phyloP scores from a whole-genome alignment of 2,329 filamentous ascomycete species.

The Curvularia spicifera region DNA sequence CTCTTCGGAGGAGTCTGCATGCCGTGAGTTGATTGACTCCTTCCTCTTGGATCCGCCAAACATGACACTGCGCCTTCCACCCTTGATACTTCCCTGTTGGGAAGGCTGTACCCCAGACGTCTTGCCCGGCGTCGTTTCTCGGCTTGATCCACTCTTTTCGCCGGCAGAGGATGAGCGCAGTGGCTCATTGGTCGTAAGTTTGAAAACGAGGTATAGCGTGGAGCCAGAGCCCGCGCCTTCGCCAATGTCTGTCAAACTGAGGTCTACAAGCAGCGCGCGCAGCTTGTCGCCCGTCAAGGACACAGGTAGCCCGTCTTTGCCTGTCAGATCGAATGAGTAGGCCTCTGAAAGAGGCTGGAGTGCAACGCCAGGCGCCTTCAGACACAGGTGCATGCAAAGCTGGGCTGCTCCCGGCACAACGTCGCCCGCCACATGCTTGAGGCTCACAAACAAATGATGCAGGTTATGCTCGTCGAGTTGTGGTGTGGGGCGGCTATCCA shows the following conservation, averaged over 20 bases:
- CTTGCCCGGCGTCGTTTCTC: slow-evolving; percentile 37
- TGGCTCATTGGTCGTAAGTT: slow-evolving; percentile 69
- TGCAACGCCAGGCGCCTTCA: slow-evolving; percentile 68
- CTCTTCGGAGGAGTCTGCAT: slow-evolving; percentile 26
- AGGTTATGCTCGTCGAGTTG: slow-evolving; percentile 73
- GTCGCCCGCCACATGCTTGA: slow-evolving; percentile 80
- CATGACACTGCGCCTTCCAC: slow-evolving; percentile 63
- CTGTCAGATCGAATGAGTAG: slow-evolving; percentile 78
- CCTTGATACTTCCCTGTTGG: slow-evolving; percentile 47
- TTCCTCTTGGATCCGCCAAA: slow-evolving; percentile 67
- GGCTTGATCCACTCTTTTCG: slow-evolving; percentile 37
- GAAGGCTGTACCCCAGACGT: slow-evolving; percentile 37
- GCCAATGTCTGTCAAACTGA: slow-evolving; percentile 77
- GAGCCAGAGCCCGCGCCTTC: slow-evolving; percentile 68
- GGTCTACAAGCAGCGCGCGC: slow-evolving; percentile 85
- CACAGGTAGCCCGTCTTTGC: slow-evolving; percentile 72
- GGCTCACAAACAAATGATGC: slow-evolving; percentile 82
- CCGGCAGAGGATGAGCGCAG: slow-evolving; percentile 36
- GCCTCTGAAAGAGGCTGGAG: slow-evolving; percentile 79
- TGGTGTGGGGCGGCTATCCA: slow-evolving; percentile 78
- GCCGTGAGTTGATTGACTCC: slow-evolving; percentile 39
- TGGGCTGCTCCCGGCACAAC: slow-evolving; percentile 74
- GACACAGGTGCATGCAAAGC: slow-evolving; percentile 78
- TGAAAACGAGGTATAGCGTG: slow-evolving; percentile 83
- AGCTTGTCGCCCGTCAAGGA: slow-evolving; percentile 71